These are phyloP conservation scores for Chaetothyriales sp. DNA, from an alignment of 2,329 filamentous ascomycete species.

Conservation along the genomic window DNA sequence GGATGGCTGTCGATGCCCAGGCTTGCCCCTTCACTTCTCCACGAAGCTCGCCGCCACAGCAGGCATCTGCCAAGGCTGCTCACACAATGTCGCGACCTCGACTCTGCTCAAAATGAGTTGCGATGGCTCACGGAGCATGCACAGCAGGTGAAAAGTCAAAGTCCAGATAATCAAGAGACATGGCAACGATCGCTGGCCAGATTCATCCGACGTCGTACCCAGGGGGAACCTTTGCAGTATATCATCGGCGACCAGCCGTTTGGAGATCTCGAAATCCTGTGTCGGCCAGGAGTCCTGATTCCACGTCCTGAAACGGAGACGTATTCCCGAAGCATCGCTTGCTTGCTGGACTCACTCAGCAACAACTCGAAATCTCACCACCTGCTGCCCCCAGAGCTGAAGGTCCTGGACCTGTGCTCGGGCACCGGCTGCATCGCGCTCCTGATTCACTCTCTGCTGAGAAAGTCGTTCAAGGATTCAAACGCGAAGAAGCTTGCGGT, in stretches of 20 bases:
- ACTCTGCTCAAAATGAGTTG: constrained; percentile 31
- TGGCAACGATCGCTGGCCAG: background rate
- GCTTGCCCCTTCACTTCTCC: constrained; percentile 24
- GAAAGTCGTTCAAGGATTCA: background rate
- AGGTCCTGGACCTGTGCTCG: constrained; percentile 72
- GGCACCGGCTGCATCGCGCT: constrained; percentile 84
- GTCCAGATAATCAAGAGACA: background rate
- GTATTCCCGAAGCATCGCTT: constrained; percentile 9
- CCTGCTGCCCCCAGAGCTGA: constrained; percentile 26
- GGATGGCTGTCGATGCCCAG: constrained; percentile 26
- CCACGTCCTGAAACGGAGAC: constrained; percentile 43
- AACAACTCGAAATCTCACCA: background rate
- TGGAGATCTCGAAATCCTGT: constrained; percentile 64
- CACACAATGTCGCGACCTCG: constrained; percentile 29
- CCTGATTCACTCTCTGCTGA: constrained; percentile 50
- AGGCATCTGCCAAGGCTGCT: constrained; percentile 28
- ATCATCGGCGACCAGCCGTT: constrained; percentile 80
- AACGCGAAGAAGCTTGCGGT: constrained; percentile 31
- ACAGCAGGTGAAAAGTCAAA: background rate
- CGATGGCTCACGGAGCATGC: constrained; percentile 32
- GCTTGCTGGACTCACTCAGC: constrained; percentile 1
- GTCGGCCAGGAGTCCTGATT: constrained; percentile 65
- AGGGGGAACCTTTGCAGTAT: constrained; percentile 76
- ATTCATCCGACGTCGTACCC: constrained; percentile 30
- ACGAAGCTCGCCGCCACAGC: constrained; percentile 23